Evolutionary conservation across 345 rosid genomes (phyloP), one percentile per base, ranked within the genome.

Genomic region (Hibiscus trionum): DNA sequence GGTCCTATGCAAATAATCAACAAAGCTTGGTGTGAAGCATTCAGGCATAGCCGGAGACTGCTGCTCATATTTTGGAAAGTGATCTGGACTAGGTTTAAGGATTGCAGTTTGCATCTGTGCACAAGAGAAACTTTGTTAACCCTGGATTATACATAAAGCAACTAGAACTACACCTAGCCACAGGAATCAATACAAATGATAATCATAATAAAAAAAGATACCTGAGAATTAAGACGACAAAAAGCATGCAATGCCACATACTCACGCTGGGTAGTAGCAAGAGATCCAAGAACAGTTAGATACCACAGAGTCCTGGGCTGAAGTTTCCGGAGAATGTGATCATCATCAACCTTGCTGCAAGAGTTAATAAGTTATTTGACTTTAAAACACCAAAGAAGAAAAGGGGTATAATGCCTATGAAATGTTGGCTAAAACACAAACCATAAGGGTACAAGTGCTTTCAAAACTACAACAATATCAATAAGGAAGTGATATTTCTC

Each of bases 241-340:
- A 96, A 96, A 70, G 99, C 96, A 83, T 96, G 99, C 85, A 96
- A 77, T 16, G 99, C 99, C 84, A 96, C 84, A 74, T 96, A 96
- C 83, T 96, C 99, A 53, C 99, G 88, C 84, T 96, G 99, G 70
- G 97, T 96, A 46, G 99, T 96, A 69, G 99, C 99, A 78, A 96
- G 96, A 46, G 99, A 93, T 76, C 99, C 99, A 59, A 96, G 91
- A 69, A 91, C 96, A 73, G 99, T 90, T 66, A 96, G 82, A 84
- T 82, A 88, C 99, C 99, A 96, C 57, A 81, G 82, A 71, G 87
- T 81, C 84, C 88, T 89, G 14, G 93, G 84, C 78, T 85, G 97
- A 76, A 96, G 90, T 82, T 91, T 96, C 88, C 87, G 80, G 75
- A 93, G 74, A 80, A 96, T 88, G 82, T 92, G 96, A 82, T 87